A percentile compares a stretch with the other conserved stretches of the same genome.
Conservation (phyloP, 176 grass and related monocot genomes). For the Miscanthus lutarioriparius region DNA sequence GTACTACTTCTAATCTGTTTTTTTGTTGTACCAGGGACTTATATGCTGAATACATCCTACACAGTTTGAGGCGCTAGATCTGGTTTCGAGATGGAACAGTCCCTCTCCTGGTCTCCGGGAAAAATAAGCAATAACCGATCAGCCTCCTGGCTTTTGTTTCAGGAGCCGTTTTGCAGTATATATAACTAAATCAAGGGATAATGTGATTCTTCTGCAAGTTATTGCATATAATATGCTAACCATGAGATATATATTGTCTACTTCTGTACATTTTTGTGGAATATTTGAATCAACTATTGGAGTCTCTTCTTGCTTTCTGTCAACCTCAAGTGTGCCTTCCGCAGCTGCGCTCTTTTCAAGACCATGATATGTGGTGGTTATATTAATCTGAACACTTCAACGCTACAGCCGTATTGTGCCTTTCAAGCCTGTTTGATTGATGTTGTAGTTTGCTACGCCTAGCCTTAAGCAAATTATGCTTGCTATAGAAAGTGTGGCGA, state of each 20-base stretch:
- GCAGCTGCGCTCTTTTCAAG: background rate
- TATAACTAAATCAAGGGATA: slow-evolving; percentile 23
- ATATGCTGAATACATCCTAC: slow-evolving; percentile 55
- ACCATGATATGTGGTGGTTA: background rate
- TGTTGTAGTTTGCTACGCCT: background rate
- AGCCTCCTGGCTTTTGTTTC: slow-evolving; percentile 18
- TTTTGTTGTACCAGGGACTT: slow-evolving; percentile 41
- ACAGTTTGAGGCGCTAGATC: slow-evolving; percentile 41
- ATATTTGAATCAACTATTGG: background rate
- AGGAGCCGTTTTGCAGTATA: slow-evolving; percentile 19
- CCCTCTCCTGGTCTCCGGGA: background rate
- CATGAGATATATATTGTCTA: background rate
- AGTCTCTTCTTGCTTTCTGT: background rate
- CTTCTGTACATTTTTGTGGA: background rate
- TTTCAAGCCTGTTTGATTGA: background rate
- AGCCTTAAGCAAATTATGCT: background rate
- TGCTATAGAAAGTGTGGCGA: background rate
- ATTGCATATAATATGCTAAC: slow-evolving; percentile 12
- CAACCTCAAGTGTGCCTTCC: background rate
- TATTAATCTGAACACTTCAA: background rate
- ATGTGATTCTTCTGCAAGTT: background rate
- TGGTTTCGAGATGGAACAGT: background rate
- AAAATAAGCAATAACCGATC: background rate
- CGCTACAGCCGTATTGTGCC: background rate
- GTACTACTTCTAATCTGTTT: background rate